Evolutionary conservation across 768 basidiomycete species (phyloP), one percentile per base, ranked within the genome.

Genomic region (Lactarius vividus): DNA sequence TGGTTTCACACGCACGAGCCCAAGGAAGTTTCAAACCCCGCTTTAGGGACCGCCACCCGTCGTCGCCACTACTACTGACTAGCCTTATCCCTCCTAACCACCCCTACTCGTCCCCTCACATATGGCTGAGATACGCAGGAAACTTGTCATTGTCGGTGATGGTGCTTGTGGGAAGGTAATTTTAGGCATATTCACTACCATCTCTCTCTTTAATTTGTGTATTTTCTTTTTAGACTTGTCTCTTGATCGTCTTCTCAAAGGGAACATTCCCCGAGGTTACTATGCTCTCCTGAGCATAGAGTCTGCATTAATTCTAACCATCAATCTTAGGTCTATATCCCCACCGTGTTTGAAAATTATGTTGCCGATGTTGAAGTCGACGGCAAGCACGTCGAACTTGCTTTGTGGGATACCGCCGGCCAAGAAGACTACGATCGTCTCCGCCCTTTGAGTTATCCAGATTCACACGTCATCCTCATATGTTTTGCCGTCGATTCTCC

Each of bases 401-500:
- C 97, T 33, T 81, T 99, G 73, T 98, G 97, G 97, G 97, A 98
- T 96, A 98, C 97, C 60, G 96, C 97, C 39, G 97, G 97, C 61
- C 96, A 98, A 78, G 96, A 98, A 80, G 97, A 98, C 78, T 98
- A 98, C 78, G 97, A 98, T 79, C 92, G 96, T 73, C 92, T 99
- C 71, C 87, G 97, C 63, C 97, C 97, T 67, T 86, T 99, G 75
- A 93, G 91, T 73, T 99, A 99, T 80, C 96, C 96, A 63, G 96
- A 98, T 81, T 96, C 94, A n/a, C 96, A 99, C 77, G 96, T 99
- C 78, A 98, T 99, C 81, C 86, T 98, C 72, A 97, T 99, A 79
- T 98, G 96, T 78, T 99, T 97, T 78, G 95, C 97, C 52, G 88
- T 98, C 71, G 97, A 99, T 83, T 94, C 92, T 60, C 96, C 96